A percentile compares a stretch with the other conserved stretches of the same genome.
These are phyloP conservation scores for Xylariaceae sp. DNA, from an alignment of 2,329 filamentous ascomycete genomes.

Conservation along the genomic window DNA sequence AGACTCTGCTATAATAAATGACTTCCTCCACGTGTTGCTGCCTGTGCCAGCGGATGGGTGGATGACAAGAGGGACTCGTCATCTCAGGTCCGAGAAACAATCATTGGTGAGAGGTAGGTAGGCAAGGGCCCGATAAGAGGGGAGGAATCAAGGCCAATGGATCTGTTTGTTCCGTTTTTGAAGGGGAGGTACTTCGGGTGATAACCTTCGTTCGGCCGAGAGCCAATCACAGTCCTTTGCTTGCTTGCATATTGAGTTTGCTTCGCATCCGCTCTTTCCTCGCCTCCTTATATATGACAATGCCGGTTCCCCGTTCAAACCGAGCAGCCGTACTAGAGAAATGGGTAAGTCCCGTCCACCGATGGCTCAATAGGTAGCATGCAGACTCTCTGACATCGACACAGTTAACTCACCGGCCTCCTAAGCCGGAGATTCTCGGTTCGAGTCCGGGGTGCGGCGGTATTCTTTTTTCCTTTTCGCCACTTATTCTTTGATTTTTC, in stretches of 20 bases:
- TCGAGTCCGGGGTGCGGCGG: slow-evolving; percentile 21
- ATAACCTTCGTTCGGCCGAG: not conserved
- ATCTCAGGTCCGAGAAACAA: not conserved
- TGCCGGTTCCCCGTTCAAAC: not conserved
- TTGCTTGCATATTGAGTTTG: not conserved
- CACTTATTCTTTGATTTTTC: not conserved
- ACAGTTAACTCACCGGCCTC: slow-evolving; percentile 23
- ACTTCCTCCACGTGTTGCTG: not conserved
- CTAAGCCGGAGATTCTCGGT: slow-evolving; percentile 25
- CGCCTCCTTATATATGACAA: not conserved
- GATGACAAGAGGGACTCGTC: slow-evolving; percentile 1
- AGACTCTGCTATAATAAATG: slow-evolving; percentile 16
- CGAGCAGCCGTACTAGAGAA: slow-evolving; percentile 21
- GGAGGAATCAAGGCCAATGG: not conserved
- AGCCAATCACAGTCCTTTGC: slow-evolving; percentile 1
- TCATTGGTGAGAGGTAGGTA: not conserved
- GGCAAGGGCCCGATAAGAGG: not conserved
- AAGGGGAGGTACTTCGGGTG: not conserved
- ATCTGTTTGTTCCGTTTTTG: not conserved
- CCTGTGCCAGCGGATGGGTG: not conserved
- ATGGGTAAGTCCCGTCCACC: slow-evolving; percentile 13
- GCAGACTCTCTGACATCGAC: slow-evolving; percentile 7
- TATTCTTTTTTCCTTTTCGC: slow-evolving; percentile 9
- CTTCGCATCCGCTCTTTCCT: not conserved
- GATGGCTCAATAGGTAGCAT: not conserved